phyloP scores from a whole-genome alignment of 73 alveolate species.

The Durusdinium trenchii region DNA sequence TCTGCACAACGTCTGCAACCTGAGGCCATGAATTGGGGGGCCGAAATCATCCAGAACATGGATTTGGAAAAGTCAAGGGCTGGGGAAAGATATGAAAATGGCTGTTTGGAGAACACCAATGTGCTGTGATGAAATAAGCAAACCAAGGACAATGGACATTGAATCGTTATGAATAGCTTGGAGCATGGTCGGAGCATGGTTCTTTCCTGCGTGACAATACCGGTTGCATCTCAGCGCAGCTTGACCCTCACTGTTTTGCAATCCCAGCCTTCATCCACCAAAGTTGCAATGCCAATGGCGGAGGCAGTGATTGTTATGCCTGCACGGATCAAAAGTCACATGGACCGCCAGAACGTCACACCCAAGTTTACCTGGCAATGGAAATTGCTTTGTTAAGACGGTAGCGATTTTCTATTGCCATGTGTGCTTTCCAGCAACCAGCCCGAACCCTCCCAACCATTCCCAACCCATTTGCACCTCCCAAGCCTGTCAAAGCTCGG shows the following conservation, averaged over 20 bases:
- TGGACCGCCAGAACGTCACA: background rate
- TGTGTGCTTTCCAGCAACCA: too few species aligned
- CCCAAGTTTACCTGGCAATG: background rate
- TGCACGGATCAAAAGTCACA: background rate
- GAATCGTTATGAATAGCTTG: background rate
- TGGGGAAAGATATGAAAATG: too few species aligned
- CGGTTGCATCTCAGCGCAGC: too few species aligned
- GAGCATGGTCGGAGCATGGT: background rate
- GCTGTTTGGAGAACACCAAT: too few species aligned
- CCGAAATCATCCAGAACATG: too few species aligned
- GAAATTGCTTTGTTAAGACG: too few species aligned
- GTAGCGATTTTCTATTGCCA: too few species aligned
- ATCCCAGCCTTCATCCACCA: constrained; percentile 45
- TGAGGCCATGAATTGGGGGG: background rate
- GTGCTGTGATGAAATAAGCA: background rate
- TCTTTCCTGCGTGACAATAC: background rate
- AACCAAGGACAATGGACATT: background rate
- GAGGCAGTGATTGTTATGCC: constrained; percentile 42
- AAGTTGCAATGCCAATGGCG: constrained; percentile 57
- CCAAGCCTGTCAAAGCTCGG: constrained; percentile 17
- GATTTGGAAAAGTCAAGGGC: too few species aligned
- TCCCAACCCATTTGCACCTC: background rate
- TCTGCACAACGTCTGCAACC: constrained; percentile 70
- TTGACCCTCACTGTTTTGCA: too few species aligned
- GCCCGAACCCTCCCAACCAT: background rate